Conservation (phyloP, 805 yeast genomes). For the Torulaspora maleeae region DNA sequence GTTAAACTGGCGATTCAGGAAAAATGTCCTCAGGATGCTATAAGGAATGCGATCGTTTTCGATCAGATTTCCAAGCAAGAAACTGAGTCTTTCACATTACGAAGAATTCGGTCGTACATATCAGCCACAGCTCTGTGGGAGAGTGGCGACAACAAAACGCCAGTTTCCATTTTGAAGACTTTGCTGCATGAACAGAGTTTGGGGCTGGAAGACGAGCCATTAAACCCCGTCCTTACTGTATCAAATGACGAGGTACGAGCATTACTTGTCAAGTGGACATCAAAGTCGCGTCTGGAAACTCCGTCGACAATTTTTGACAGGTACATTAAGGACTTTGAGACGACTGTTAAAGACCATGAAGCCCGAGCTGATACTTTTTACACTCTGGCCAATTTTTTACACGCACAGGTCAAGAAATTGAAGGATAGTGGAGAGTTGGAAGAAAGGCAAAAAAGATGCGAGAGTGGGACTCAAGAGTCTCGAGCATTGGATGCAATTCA, state of each 20-base stretch:
- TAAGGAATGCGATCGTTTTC: slow-evolving; percentile 18
- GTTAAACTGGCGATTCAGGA: slow-evolving; percentile 12
- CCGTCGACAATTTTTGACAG: slow-evolving; percentile 52
- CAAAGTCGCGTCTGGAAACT: slow-evolving; percentile 64
- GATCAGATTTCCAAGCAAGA: slow-evolving; percentile 10
- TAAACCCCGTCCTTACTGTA: slow-evolving; percentile 11
- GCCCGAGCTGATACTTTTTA: slow-evolving; percentile 48
- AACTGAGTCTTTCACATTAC: slow-evolving; percentile 9
- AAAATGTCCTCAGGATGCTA: slow-evolving; percentile 24
- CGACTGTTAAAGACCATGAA: slow-evolving; percentile 18
- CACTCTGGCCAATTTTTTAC: slow-evolving; percentile 69
- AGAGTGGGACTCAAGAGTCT: slow-evolving; percentile 44
- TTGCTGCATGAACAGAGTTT: slow-evolving; percentile 16
- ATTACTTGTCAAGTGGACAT: slow-evolving; percentile 60
- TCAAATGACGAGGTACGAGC: slow-evolving; percentile 35
- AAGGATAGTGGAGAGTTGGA: slow-evolving; percentile 43
- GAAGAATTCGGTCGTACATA: slow-evolving; percentile 24
- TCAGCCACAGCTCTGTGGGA: slow-evolving; percentile 64
- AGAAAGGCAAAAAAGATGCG: slow-evolving; percentile 40
- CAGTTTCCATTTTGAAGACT: slow-evolving; percentile 51
- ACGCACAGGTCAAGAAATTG: slow-evolving; percentile 50
- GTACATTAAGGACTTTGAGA: slow-evolving; percentile 44
- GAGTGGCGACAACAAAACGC: slow-evolving; percentile 49
- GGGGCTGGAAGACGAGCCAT: background rate
- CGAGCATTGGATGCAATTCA: slow-evolving; percentile 45